These are phyloP conservation scores for Rhizophora apiculata DNA, from an alignment of 345 rosid genomes.

Conservation along the genomic window DNA sequence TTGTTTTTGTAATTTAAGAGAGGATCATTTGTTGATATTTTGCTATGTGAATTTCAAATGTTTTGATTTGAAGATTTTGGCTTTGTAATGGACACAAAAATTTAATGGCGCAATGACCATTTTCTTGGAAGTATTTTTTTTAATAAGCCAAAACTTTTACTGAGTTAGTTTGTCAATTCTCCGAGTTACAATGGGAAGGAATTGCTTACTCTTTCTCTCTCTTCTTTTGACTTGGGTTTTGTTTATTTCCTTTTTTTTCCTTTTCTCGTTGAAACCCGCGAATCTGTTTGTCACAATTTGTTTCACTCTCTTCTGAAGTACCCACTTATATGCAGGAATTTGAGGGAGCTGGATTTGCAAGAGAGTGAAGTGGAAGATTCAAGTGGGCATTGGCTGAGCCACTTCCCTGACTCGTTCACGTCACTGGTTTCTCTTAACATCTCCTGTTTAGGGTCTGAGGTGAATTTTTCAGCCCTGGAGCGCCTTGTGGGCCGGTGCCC, in stretches of 20 bases:
- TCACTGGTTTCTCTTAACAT: conserved; percentile 81
- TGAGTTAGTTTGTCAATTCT: neutral
- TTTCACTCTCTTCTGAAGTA: neutral
- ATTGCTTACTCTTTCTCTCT: no score
- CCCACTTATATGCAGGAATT: conserved; percentile 45
- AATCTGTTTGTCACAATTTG: neutral
- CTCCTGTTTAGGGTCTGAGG: conserved; percentile 70
- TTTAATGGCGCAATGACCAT: neutral
- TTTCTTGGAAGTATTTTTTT: conserved; percentile 14
- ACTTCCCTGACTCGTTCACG: conserved; percentile 71
- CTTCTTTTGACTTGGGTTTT: no score
- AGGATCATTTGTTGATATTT: neutral
- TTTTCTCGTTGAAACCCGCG: no score
- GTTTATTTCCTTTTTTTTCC: no score
- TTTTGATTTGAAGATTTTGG: neutral
- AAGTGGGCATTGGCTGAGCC: conserved; percentile 88
- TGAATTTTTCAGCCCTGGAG: conserved; percentile 66
- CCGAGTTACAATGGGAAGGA: no score
- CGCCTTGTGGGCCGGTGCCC: conserved; percentile 74
- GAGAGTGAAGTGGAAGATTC: conserved; percentile 87
- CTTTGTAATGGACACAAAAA: conserved; percentile 6
- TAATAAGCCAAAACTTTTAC: neutral
- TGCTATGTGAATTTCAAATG: neutral
- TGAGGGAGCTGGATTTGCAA: conserved; percentile 75
- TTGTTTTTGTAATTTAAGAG: neutral